phyloP scores from a whole-genome alignment of 2,329 filamentous ascomycete species.

The Talaromyces sp. region DNA sequence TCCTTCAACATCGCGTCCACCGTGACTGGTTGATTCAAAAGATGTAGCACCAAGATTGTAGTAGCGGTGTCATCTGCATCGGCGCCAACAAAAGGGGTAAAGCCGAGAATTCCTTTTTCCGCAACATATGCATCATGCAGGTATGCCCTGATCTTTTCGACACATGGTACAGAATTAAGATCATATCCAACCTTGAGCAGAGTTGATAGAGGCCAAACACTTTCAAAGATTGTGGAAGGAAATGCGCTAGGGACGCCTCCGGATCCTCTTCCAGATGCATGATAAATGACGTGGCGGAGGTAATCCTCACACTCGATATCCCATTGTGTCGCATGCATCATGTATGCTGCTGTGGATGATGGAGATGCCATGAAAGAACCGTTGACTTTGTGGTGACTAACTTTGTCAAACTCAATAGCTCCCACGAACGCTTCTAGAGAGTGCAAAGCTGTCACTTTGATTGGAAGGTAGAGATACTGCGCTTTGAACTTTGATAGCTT shows the following conservation, averaged over 20 bases:
- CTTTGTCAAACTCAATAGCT: slow-evolving; percentile 35
- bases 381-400: slow-evolving; percentile 32
- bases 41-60: slow-evolving; percentile 19
- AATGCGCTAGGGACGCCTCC: slow-evolving; percentile 29
- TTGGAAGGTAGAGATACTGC: slow-evolving; percentile 28
- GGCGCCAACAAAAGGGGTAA: slow-evolving; percentile 18
- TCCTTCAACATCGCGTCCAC: slow-evolving; percentile 24
- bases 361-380: slow-evolving; percentile 41
- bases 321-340: slow-evolving; percentile 33
- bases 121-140: not conserved
- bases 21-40: slow-evolving; percentile 19
- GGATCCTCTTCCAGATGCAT: slow-evolving; percentile 12
- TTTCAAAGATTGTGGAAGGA: slow-evolving; percentile 29
- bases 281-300: slow-evolving; percentile 23
- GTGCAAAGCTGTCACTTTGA: slow-evolving; percentile 32
- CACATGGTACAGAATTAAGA: not conserved
- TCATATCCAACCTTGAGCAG: slow-evolving; percentile 3
- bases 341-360: slow-evolving; percentile 40
- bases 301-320: slow-evolving; percentile 34
- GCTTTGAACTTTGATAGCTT: slow-evolving; percentile 30
- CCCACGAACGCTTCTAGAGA: slow-evolving; percentile 42
- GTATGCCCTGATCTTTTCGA: not conserved
- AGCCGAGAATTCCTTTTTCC: slow-evolving; percentile 23
- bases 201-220: slow-evolving; percentile 24
- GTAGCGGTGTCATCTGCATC: slow-evolving; percentile 32